Evolutionary conservation across 768 basidiomycete species (phyloP), one percentile per base, ranked within the genome.

Genomic region (Russula sp.): DNA sequence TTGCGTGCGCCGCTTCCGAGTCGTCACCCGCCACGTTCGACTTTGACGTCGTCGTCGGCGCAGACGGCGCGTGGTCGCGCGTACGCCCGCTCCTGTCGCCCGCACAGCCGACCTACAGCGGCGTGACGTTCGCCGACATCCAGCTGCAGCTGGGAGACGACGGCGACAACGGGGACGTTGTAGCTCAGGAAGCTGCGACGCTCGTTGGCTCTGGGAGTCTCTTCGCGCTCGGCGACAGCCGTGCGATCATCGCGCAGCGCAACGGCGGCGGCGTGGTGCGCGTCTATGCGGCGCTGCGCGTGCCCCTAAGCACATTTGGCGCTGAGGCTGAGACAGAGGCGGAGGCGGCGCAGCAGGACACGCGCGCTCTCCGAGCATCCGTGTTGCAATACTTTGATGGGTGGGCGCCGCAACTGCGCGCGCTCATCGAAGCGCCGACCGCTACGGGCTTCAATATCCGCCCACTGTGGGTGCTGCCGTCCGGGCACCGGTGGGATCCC

Each of bases 61-160:
- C 77, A n/a, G 77, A 77, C 52, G 78, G 79, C 7, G 71, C 78
- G 4, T 77, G 76, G 73, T 77, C 76, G 16, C 71, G 71, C 59
- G 70, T 76, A 8, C 76, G 78, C 14, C 66, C 70, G 4, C 66
- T 76, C 51, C 59, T 78, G 32, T 71, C 73, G 31, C 52, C 71
- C 22, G 68, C 70, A 11, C 58, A 59, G 39, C 76, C 78, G 6
- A 53, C 66, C 39, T 79, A 76, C 67, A 70, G 71, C 13, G 77
- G 76, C 8, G 66, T 73, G 45, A 55, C 61, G 6, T 63, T 61
- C 51, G 68, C 65, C 32, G 57, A 57, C 11, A 44, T 59, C 34
- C 55, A 73, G 59, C 71, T 77, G 11, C 49, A 65, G 2, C 55
- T 73, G 31, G 57, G 67, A n/a, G 35, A 57, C 61, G 7, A 18